These are phyloP conservation scores for Cladosporium colombiae DNA, from an alignment of 2,329 filamentous ascomycete genomes.

Conservation along the genomic window DNA sequence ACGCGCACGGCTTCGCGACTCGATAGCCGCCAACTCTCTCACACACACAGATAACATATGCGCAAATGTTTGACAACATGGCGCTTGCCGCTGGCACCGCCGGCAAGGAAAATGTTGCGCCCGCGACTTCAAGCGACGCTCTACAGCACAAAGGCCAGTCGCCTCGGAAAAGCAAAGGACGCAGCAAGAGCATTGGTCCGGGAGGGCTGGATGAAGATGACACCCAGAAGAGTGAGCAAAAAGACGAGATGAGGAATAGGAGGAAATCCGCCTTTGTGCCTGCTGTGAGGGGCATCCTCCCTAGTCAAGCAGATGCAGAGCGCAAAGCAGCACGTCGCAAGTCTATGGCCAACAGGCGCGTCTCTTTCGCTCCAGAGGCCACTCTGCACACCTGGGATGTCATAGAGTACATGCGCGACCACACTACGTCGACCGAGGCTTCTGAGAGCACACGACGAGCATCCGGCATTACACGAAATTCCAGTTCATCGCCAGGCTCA, in stretches of 20 bases:
- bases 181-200: constrained; percentile 95
- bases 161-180: constrained; percentile 62
- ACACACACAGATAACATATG: constrained; percentile 3
- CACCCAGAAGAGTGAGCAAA: constrained; percentile 42
- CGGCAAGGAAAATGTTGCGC: constrained; percentile 39
- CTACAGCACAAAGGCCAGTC: constrained; percentile 33
- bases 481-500: constrained; percentile 39
- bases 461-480: constrained; percentile 57
- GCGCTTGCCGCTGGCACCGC: constrained; percentile 25
- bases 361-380: constrained; percentile 95
- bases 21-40: neutral
- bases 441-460: constrained; percentile 74
- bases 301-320: constrained; percentile 62
- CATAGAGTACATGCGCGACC: constrained; percentile 84
- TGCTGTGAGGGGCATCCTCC: constrained; percentile 56
- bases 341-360: constrained; percentile 72
- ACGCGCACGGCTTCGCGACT: constrained; percentile 10
- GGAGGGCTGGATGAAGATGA: constrained; percentile 83
- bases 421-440: constrained; percentile 70
- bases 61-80: constrained; percentile 25
- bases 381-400: constrained; percentile 97
- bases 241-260: constrained; percentile 34
- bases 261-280: constrained; percentile 50
- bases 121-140: constrained; percentile 35
- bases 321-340: constrained; percentile 87